phyloP scores from a whole-genome alignment of 164 flowering plant species.

The Magnolia sinica region DNA sequence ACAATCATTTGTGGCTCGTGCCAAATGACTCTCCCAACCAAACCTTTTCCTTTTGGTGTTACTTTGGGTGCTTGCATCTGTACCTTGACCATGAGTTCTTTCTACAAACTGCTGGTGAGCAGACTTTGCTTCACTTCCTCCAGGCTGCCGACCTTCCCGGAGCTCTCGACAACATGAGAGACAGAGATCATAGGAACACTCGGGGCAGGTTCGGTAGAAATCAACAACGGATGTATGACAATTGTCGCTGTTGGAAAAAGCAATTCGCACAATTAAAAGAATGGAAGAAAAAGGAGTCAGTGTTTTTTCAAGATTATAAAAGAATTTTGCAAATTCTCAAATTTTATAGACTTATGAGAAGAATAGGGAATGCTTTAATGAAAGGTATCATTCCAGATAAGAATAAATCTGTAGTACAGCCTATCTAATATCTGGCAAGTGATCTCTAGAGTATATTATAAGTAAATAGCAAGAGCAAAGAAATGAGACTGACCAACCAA shows the following conservation, averaged over 20 bases:
- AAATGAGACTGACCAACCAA: too few species aligned
- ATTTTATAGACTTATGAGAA: neutral
- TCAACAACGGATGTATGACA: conserved; percentile 72
- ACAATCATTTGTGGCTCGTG: conserved; percentile 2
- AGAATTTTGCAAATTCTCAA: neutral
- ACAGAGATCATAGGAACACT: conserved; percentile 77
- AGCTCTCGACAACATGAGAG: conserved; percentile 66
- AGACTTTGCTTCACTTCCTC: conserved; percentile 32
- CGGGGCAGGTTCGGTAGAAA: conserved; percentile 70
- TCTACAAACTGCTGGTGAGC: conserved; percentile 19
- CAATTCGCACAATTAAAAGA: neutral
- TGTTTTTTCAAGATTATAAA: neutral
- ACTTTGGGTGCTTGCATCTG: conserved; percentile 11
- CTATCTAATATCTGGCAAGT: too few species aligned
- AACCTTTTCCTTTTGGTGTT: conserved; percentile 3
- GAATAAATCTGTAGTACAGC: too few species aligned
- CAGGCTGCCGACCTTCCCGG: conserved; percentile 41
- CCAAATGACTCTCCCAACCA: conserved; percentile 29
- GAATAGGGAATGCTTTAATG: too few species aligned
- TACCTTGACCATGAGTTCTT: conserved; percentile 17
- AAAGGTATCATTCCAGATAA: too few species aligned
- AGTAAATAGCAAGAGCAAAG: too few species aligned
- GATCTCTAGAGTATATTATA: too few species aligned
- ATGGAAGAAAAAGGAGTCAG: neutral
- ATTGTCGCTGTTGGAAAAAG: conserved; percentile 46